Base-by-base conservation (phyloP, 352 stramenopile species). In the Pythium phragmiticola region DNA sequence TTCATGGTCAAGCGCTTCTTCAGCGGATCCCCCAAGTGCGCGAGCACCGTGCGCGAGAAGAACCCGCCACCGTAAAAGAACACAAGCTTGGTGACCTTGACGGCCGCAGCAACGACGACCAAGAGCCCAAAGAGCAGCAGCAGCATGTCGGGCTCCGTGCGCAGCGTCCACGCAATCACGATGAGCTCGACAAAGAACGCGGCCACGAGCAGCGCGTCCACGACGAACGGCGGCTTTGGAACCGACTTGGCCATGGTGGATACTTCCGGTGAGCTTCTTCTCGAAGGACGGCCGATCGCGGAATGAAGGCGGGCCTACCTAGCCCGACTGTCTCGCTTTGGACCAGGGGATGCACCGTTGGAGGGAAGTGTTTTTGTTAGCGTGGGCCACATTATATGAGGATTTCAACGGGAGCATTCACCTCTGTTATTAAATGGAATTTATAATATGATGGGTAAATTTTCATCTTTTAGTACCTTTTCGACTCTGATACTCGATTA, bases 1-100 rank as follows among this genome's bases (percentile, higher is more conserved):
- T 92, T 91, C 81, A 93, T 90, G 36, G 86, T 83, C 64, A 92
- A 67, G 23, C 73, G 48, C 69, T 94, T 95, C 69, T 83, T 84
- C 17, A 96, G 72, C 39, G 88, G 88, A 63, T 96, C 80, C 7
- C 83, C 80, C 19, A 94, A 65, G 73, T 94, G 82, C 70, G 92
- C 66, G 58, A 94, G 69, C 66, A 89, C 90, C 2, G 72, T 89
- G 63, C 80, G 78, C 57, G 84, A 92, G 71, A 94, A 89, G 72
- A 82, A 90, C 0, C 73, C 73, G 50, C 87, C 87, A 17, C 69
- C 72, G 30, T 87, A 73, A 28, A 74, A 81, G 51, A 94, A 94
- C 28, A 60, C 69, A 21, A 67, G 68, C 67, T 92, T 90, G 54
- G 80, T 93, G 57, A 79, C 36, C 59, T 84, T 86, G 48, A 94